Evolutionary conservation across 225 moss, liverwort and hornwort species (phyloP).

Genomic region (Polytrichum formosum): DNA sequence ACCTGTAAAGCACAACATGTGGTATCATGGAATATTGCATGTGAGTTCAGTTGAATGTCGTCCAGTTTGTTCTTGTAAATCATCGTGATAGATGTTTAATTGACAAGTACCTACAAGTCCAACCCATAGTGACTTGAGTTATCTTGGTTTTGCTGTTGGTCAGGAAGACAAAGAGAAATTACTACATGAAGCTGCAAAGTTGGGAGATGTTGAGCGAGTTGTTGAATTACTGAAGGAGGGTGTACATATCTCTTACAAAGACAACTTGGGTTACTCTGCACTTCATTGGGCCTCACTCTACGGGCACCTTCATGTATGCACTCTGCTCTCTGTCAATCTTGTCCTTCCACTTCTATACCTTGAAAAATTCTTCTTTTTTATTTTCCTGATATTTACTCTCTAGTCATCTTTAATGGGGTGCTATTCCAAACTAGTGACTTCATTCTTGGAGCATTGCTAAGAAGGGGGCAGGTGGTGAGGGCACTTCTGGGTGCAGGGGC

Average conservation of each 20-base stretch:
- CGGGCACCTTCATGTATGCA: slow-evolving; percentile 61
- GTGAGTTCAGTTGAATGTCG: background rate
- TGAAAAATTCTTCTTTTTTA: background rate
- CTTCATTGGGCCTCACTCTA: slow-evolving; percentile 95
- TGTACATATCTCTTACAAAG: slow-evolving; percentile 66
- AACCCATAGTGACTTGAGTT: background rate
- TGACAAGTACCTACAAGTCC: background rate
- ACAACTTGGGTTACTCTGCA: slow-evolving; percentile 74
- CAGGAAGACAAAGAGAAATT: slow-evolving; percentile 54
- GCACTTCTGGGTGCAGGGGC: slow-evolving; percentile 84
- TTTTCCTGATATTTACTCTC: background rate
- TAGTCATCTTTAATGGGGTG: background rate
- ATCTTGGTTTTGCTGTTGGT: slow-evolving; percentile 1
- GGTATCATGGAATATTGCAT: background rate
- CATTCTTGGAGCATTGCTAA: slow-evolving; percentile 16
- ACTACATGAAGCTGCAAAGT: slow-evolving; percentile 66
- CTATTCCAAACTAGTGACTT: background rate
- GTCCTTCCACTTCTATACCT: background rate
- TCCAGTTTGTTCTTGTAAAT: background rate
- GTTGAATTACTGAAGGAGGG: slow-evolving; percentile 50
- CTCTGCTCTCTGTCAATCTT: slow-evolving; percentile 5
- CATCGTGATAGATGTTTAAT: background rate
- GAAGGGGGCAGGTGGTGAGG: slow-evolving; percentile 75
- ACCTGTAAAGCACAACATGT: background rate
- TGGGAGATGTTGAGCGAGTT: slow-evolving; percentile 64